Percentiles rank a stretch among this genome's conserved stretches.
Conservation (phyloP, 495 filamentous ascomycete genomes). For the Pseudevernia furfuracea region DNA sequence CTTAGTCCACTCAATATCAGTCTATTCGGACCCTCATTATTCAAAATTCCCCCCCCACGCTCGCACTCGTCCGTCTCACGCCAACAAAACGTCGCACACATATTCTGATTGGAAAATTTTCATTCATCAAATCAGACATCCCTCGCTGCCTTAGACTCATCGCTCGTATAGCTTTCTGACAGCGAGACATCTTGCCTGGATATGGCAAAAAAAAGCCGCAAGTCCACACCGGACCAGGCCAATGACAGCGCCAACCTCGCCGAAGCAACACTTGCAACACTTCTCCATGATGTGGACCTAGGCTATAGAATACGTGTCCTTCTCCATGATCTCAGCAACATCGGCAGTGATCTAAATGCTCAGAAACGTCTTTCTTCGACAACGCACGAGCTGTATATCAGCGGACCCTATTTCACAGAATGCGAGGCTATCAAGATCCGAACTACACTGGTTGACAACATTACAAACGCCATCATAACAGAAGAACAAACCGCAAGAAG, state of each 20-base stretch:
- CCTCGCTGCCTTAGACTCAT: too few relatives aligned
- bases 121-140: too few relatives aligned
- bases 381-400: conserved; percentile 31
- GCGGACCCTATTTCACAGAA: conserved; percentile 28
- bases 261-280: not conserved
- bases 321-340: conserved; percentile 20
- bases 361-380: conserved; percentile 26
- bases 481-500: conserved; percentile 14
- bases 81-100: too few relatives aligned
- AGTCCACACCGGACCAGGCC: not conserved
- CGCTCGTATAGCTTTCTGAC: not conserved
- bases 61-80: too few relatives aligned
- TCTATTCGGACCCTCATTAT: too few relatives aligned
- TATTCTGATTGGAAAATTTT: too few relatives aligned
- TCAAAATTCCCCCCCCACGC: too few relatives aligned
- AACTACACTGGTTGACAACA: conserved; percentile 16
- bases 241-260: not conserved
- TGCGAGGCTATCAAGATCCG: conserved; percentile 25
- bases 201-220: not conserved
- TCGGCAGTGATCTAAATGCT: conserved; percentile 15
- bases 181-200: not conserved
- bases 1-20: too few relatives aligned
- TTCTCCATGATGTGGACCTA: conserved; percentile 10
- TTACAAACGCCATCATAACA: not conserved
- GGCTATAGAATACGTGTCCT: conserved; percentile 22